phyloP scores from a whole-genome alignment of 75 land plant species.

The Sequoiadendron giganteum region DNA sequence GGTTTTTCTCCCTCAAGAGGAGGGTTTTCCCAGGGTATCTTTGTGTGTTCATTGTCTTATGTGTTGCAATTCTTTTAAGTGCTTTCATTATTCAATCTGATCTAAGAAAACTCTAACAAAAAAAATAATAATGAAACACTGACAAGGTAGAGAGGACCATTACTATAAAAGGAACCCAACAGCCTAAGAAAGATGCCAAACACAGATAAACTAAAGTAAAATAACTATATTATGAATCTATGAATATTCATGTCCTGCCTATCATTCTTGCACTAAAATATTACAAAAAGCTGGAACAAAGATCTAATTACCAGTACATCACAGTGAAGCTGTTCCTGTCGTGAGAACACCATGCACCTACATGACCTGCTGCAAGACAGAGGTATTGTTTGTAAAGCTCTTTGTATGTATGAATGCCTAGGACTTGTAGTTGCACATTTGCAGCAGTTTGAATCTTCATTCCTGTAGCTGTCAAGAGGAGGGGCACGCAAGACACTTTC shows the following conservation, averaged over 20 bases:
- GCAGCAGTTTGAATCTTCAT: background rate
- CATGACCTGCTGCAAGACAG: background rate
- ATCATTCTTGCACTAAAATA: background rate
- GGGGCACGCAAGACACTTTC: background rate
- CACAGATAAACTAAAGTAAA: background rate
- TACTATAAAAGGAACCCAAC: background rate
- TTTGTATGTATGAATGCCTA: slow-evolving; percentile 8
- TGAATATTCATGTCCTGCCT: background rate
- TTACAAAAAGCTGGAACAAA: background rate
- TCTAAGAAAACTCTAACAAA: too few species aligned
- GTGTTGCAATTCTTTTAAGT: too few species aligned
- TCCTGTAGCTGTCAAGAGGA: slow-evolving; percentile 2
- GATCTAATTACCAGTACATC: background rate
- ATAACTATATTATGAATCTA: background rate
- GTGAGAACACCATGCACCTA: background rate
- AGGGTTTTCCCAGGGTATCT: too few species aligned
- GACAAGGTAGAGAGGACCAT: background rate
- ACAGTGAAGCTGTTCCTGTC: background rate
- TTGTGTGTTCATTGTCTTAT: too few species aligned
- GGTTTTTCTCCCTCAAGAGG: too few species aligned
- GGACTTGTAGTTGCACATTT: background rate
- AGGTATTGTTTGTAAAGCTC: slow-evolving; percentile 1
- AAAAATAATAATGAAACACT: background rate
- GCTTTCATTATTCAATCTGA: too few species aligned
- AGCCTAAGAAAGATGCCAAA: background rate